Conservation (phyloP, 257 asterid species). For the Sherardia arvensis region DNA sequence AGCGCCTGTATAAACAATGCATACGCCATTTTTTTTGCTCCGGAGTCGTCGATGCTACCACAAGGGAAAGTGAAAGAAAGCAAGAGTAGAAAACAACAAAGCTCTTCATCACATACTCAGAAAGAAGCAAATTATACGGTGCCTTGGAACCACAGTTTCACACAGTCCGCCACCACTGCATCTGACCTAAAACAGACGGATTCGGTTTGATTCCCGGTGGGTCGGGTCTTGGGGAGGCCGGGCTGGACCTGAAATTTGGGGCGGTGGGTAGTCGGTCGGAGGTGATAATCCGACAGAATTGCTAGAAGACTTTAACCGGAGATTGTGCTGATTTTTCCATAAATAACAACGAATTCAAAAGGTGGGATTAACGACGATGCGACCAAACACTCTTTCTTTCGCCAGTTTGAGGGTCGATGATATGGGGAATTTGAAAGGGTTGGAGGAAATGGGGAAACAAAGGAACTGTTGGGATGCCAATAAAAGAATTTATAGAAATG, state of each 20-base stretch:
- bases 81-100: no score
- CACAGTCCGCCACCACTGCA: slow-evolving; percentile 74
- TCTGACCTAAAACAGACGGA: slow-evolving; percentile 22
- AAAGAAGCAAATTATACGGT: slow-evolving; percentile 13
- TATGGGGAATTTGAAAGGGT: no score
- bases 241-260: slow-evolving; percentile 35
- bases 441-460: no score
- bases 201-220: slow-evolving; percentile 19
- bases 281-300: slow-evolving; percentile 42
- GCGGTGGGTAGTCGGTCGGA: slow-evolving; percentile 35
- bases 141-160: slow-evolving; percentile 82
- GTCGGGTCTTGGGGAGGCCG: slow-evolving; percentile 24
- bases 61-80: slow-evolving; percentile 7
- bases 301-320: slow-evolving; percentile 39
- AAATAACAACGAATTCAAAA: not conserved
- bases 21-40: slow-evolving; percentile 35
- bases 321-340: slow-evolving; percentile 74
- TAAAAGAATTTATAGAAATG: no score
- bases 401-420: no score
- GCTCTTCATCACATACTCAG: not conserved
- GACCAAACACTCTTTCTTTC: not conserved
- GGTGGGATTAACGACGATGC: not conserved
- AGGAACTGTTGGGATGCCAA: no score
- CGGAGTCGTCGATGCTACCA: slow-evolving; percentile 12
- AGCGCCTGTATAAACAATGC: slow-evolving; percentile 84